Conservation (phyloP, 2,329 filamentous ascomycete genomes). For the Colletotrichum navitas region DNA sequence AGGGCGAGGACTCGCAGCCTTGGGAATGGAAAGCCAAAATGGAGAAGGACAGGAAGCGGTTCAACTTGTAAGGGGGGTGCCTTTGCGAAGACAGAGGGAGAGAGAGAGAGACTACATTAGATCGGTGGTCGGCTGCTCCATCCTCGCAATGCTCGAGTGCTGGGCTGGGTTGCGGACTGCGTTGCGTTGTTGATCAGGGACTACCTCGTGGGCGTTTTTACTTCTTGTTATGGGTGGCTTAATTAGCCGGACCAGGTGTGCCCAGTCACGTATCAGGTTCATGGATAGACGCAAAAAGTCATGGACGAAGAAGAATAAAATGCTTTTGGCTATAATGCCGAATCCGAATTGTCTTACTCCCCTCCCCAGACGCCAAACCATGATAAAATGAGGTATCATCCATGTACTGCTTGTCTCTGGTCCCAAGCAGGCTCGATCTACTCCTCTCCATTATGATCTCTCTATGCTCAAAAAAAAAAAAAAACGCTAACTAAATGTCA, state of each 20-base stretch:
- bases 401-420: conserved; percentile 29
- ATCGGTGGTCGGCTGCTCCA: neutral
- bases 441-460: conserved; percentile 18
- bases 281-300: neutral
- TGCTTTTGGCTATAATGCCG: neutral
- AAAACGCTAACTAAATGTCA: conserved; percentile 9
- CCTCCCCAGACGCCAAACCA: conserved; percentile 33
- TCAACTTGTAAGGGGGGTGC: conserved; percentile 76
- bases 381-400: conserved; percentile 38
- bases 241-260: neutral
- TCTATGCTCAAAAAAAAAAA: conserved; percentile 26
- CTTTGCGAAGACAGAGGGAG: neutral
- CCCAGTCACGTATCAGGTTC: neutral
- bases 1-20: conserved; percentile 81
- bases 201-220: conserved; percentile 34
- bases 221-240: neutral
- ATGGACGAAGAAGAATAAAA: neutral
- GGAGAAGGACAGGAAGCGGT: conserved; percentile 94
- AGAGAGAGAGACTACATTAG: neutral
- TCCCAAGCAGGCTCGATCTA: conserved; percentile 18
- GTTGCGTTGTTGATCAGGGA: conserved; percentile 22
- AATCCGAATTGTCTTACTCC: conserved; percentile 2
- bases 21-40: conserved; percentile 98
- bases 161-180: conserved; percentile 7
- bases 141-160: neutral